These are phyloP conservation scores for Aeschynomene evenia DNA, from an alignment of 306 rosid species.

Conservation along the genomic window DNA sequence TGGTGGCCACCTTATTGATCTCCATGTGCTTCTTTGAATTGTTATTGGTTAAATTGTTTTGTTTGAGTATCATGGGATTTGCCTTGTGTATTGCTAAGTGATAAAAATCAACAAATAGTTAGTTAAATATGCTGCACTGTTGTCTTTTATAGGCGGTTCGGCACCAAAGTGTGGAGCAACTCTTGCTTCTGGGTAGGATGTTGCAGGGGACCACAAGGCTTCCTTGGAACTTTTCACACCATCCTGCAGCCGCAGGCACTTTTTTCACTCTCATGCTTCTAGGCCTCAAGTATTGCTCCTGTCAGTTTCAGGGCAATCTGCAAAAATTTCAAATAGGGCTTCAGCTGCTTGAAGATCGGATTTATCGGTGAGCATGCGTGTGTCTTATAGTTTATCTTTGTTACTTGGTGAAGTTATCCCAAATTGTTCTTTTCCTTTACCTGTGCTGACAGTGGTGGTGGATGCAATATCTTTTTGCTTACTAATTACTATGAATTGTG, in stretches of 20 bases:
- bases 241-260: conserved; percentile 97
- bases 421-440: conserved; percentile 1
- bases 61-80: conserved; percentile 21
- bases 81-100: background rate
- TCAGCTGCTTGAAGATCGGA: conserved; percentile 91
- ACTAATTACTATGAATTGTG: conserved; percentile 3
- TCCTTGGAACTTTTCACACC: conserved; percentile 87
- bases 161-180: conserved; percentile 95
- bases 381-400: conserved; percentile 25
- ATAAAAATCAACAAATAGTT: background rate
- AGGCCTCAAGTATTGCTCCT: conserved; percentile 94
- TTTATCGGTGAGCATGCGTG: conserved; percentile 60
- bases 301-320: conserved; percentile 86
- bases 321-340: conserved; percentile 82
- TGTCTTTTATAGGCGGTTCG: conserved; percentile 73
- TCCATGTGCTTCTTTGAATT: background rate
- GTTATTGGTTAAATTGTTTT: background rate
- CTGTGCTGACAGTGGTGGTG: conserved; percentile 1
- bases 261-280: conserved; percentile 95
- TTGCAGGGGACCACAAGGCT: conserved; percentile 89
- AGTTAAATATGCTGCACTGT: too few species aligned
- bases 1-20: background rate
- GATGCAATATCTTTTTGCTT: background rate
- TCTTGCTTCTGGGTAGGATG: conserved; percentile 92
- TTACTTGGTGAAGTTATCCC: conserved; percentile 27